Evolutionary conservation across 495 filamentous ascomycete genomes (phyloP).

Genomic region (Tuber calosporum): DNA sequence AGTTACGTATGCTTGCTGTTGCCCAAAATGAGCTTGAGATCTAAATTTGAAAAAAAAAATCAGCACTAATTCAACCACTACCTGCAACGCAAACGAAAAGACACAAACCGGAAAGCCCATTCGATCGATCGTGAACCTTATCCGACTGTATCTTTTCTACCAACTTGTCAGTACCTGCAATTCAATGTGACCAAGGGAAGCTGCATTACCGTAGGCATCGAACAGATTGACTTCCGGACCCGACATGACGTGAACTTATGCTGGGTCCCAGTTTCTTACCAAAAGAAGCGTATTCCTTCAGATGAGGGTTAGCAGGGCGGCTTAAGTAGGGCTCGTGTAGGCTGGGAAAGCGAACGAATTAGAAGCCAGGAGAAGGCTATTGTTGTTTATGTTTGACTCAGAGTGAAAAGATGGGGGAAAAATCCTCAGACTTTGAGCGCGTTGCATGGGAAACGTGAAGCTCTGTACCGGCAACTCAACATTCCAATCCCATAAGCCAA

Average conservation of each 20-base stretch:
- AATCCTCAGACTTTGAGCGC: background rate
- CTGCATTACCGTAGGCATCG: conserved; percentile 32
- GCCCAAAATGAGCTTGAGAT: conserved; percentile 58
- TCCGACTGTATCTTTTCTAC: conserved; percentile 49
- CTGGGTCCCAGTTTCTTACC: background rate
- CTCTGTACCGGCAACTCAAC: background rate
- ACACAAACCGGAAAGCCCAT: conserved; percentile 50
- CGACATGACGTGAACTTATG: background rate
- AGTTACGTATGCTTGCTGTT: conserved; percentile 48
- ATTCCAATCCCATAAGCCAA: background rate
- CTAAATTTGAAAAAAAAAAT: conserved; percentile 39
- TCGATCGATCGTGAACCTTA: conserved; percentile 50
- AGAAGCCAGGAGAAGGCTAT: background rate
- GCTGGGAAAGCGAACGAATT: background rate
- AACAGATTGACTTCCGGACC: conserved; percentile 14
- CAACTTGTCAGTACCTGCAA: conserved; percentile 15
- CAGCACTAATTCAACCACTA: conserved; percentile 13
- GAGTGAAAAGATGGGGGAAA: background rate
- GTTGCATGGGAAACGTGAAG: background rate
- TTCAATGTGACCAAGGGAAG: conserved; percentile 9
- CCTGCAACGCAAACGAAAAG: conserved; percentile 42
- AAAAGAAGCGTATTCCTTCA: background rate
- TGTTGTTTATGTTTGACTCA: background rate
- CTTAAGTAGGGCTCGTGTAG: background rate
- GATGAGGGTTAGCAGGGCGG: background rate